phyloP scores from a whole-genome alignment of 2,329 filamentous ascomycete genomes.

The Colletotrichum sublineola region DNA sequence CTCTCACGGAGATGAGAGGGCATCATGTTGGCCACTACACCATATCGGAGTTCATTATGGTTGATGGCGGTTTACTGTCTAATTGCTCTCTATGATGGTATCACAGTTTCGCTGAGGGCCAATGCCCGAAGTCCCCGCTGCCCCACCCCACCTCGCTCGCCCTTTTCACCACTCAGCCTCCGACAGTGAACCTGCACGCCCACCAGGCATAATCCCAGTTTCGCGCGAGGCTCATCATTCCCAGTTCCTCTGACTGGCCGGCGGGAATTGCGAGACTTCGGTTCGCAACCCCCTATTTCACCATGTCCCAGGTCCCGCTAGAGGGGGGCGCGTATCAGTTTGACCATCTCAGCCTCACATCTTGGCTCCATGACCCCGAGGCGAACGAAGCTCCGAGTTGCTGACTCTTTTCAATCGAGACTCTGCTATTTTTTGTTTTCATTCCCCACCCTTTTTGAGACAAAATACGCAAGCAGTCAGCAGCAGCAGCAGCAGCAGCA shows the following conservation, averaged over 20 bases:
- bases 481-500: neutral
- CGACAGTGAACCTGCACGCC: neutral
- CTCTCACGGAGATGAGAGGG: slow-evolving; percentile 1
- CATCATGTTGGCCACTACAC: slow-evolving; percentile 25
- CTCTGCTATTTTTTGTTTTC: no score
- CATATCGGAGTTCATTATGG: neutral
- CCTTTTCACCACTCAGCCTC: neutral
- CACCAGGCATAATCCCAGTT: neutral
- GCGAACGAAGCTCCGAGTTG: neutral
- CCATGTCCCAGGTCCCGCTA: no score
- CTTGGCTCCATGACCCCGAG: neutral
- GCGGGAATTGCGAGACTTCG: no score
- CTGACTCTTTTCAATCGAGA: neutral
- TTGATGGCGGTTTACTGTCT: neutral
- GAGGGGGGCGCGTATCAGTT: no score
- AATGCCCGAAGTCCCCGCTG: neutral
- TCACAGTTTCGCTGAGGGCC: no score
- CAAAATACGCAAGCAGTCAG: neutral
- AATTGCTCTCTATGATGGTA: no score
- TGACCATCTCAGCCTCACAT: neutral
- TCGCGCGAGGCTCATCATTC: neutral
- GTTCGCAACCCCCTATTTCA: no score
- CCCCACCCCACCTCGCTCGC: neutral
- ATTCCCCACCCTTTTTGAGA: neutral
- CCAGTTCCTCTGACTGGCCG: no score